Evolutionary conservation across 192 early-diverging fungal species (phyloP).

Genomic region (Rhizophagus sp.): DNA sequence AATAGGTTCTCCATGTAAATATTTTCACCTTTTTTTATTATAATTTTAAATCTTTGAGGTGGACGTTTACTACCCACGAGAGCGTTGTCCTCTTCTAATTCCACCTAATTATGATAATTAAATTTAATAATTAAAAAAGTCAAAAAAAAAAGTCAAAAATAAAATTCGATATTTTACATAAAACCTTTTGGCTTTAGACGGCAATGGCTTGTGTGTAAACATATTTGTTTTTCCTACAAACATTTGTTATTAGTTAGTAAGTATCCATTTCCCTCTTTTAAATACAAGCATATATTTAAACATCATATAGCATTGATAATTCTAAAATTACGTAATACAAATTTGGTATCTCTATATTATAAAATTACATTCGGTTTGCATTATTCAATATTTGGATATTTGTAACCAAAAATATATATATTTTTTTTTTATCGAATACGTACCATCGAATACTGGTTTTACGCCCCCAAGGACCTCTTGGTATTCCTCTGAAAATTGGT

Average conservation of each 20-base stretch:
- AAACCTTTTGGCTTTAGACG: constrained; percentile 42
- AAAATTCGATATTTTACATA: constrained; percentile 39
- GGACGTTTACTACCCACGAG: constrained; percentile 29
- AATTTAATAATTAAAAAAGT: neutral
- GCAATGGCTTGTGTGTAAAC: constrained; percentile 57
- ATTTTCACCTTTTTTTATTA: constrained; percentile 50
- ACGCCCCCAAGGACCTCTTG: constrained; percentile 38
- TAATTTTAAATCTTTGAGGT: constrained; percentile 59
- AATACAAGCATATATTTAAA: too few relatives aligned
- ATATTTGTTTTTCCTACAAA: constrained; percentile 83
- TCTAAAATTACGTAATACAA: too few relatives aligned
- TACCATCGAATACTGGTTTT: constrained; percentile 75
- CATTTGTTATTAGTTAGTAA: constrained; percentile 24
- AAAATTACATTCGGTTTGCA: too few relatives aligned
- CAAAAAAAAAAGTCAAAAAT: neutral
- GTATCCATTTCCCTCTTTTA: neutral
- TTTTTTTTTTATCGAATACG: neutral
- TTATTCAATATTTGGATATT: too few relatives aligned
- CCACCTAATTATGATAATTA: constrained; percentile 38
- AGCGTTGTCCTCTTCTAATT: constrained; percentile 36
- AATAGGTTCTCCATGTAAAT: constrained; percentile 65
- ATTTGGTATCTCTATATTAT: too few relatives aligned
- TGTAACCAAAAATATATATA: too few relatives aligned
- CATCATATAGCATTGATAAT: too few relatives aligned
- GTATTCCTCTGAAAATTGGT: too few relatives aligned